Evolutionary conservation across 306 rosid species (phyloP), one percentile per base, ranked within the genome.

Genomic region (Calophaca sinica): DNA sequence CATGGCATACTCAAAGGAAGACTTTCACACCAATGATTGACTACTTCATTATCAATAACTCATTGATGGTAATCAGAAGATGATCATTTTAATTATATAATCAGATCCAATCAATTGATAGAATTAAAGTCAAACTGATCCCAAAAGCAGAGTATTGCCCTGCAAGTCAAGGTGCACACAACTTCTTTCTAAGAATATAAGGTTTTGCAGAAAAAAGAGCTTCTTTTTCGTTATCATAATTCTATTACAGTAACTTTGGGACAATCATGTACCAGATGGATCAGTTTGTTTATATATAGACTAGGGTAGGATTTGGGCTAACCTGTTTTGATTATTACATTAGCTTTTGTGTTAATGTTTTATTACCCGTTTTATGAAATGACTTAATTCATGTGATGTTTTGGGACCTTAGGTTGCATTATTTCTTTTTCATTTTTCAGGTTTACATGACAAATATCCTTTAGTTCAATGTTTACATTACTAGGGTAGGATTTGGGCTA

Each of bases 1-100:
- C 60, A 46, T 26, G 13, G 8, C 49, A 31, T 31, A 62, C 63
- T 62, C 20, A 73, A 32, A 61, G 49, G 11, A 31, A 9, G 59
- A 45, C 2, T 74, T 62, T 38, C 49, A 33, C 4, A 9, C 41
- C 49, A 52, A 74, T 51, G 45, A 38, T 62, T 20, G 63, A 74
- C 28, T 15, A 0, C 29, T 66, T 5, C 60, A 29, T 32, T 31
- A 32, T 73, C 58, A 31, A 32, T 49, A 50, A 62, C 29, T 38
- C 63, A 35, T 61, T 8, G 7, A 39, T 52, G 41, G 54, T 31
- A 62, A 74, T 46, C 50, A 33, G 7, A 75, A 75, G 45, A 63
- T 9, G 58, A 0, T 13, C 5, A n/a, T 29, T 29, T 28, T 49
- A n/a, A 2, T 38, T 35, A 10, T 9, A 11, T 46, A 44, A 6